A percentile compares a stretch with the other conserved stretches of the same genome.
Conservation (phyloP, 768 basidiomycete species). For the Suillus cothurnatus region DNA sequence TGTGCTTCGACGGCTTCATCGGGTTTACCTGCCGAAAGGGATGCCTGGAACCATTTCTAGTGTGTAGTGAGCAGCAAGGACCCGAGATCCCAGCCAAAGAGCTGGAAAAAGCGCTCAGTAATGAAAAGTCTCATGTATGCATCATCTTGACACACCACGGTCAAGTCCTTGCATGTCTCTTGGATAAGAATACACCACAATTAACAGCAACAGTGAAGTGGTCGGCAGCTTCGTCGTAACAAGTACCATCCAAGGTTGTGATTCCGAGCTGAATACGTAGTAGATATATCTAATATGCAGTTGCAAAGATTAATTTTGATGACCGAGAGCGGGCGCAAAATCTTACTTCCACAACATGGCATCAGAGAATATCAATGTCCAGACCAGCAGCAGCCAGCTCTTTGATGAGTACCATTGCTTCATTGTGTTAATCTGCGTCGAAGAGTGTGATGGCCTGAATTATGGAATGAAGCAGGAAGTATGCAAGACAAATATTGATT, state of each 20-base stretch:
- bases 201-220: not conserved
- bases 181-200: not conserved
- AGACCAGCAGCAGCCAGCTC: not conserved
- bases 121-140: not conserved
- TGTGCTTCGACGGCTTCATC: not conserved
- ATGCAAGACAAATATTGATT: accelerated
- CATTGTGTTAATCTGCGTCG: not conserved
- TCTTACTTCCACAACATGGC: not conserved
- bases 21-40: not conserved
- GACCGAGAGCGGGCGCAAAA: not conserved
- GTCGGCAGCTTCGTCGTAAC: not conserved
- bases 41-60: not conserved
- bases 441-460: not conserved
- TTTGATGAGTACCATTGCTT: not conserved
- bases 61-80: not conserved
- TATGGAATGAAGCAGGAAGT: not conserved
- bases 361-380: not conserved
- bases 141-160: not conserved
- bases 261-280: not conserved
- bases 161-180: not conserved
- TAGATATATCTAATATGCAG: not conserved
- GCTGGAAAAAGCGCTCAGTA: not conserved
- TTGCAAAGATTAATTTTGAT: not conserved
- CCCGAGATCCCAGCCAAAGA: not conserved
- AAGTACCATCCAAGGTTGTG: not conserved